Evolutionary conservation across 108 stramenopile species (phyloP), one percentile per base, ranked within the genome.

Genomic region (Skeletonema potamos): DNA sequence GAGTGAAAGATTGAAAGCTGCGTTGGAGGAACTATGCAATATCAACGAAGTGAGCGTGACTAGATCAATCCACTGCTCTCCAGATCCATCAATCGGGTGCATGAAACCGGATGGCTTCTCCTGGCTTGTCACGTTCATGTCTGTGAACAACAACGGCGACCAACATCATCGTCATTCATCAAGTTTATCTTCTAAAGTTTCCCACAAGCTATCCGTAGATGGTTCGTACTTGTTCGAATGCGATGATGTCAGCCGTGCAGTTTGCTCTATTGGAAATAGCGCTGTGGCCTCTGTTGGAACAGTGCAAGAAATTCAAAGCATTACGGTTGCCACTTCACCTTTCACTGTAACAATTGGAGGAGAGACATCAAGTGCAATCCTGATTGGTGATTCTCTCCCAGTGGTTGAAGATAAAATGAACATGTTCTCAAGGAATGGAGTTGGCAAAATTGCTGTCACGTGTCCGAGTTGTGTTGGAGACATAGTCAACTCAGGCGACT

Each of bases 11-110:
- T 51, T 94, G 20, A 79, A 89, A 62, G 54, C 48, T 5, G 91
- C 89, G 3, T 73, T 94, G 34, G 87, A 92, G 57, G 65, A 62
- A n/a, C 73, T 94, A 29, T 89, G 88, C 58, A 87, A 70, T 24
- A 41, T 92, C 8, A 60, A 72, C 6, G 72, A 85, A 54, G 91
- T 94, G 13, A 58, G 48, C 26, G 89, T 94, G 7, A 43, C 70
- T 11, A 76, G 86, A 57, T 70, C 74, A 17, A 64, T 86, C 44
- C 74, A 81, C 12, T 86, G 85, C 64, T 79, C 77, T 22, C 48
- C 70, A 13, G 58, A 75, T 39, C 61, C 70, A 60, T 27, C 43
- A 6, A 48, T 62, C 33, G 73, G 77, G 13, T 85, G 84, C 57
- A 79, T 68, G 64, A 22, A 54, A 36, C 83, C 83, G 11, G 77